Percentiles rank a stretch among this genome's conserved stretches.
Evolutionary conservation across 805 yeast species (phyloP).

Genomic region (Metschnikowia corniflorae): DNA sequence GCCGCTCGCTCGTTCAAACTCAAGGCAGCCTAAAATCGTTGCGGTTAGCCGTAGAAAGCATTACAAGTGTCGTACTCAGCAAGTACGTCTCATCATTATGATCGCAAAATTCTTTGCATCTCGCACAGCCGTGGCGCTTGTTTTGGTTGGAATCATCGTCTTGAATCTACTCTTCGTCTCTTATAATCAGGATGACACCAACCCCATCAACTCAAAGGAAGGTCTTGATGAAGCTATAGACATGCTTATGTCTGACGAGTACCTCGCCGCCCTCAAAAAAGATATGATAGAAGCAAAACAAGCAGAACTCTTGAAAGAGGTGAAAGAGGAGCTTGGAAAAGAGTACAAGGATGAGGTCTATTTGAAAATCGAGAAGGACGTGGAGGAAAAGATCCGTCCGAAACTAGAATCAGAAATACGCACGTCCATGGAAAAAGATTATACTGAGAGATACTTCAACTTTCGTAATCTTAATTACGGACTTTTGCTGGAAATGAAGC

Average conservation of each 20-base stretch:
- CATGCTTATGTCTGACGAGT: conserved; percentile 6
- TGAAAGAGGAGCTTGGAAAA: conserved; percentile 7
- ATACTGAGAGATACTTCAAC: conserved; percentile 2
- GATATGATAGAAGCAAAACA: conserved; percentile 8
- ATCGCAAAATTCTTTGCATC: conserved; percentile 6
- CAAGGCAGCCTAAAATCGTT: too few species aligned
- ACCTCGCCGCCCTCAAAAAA: conserved; percentile 5
- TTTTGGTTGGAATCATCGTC: conserved; percentile 4
- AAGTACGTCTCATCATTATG: too few species aligned
- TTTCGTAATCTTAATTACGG: conserved; percentile 6
- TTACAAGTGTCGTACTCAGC: too few species aligned
- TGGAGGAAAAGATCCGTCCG: background rate
- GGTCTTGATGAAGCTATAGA: conserved; percentile 8
- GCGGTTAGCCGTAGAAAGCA: too few species aligned
- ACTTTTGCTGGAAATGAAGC: conserved; percentile 8
- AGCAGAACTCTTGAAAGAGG: conserved; percentile 4
- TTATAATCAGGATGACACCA: conserved; percentile 1
- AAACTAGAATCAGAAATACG: conserved; percentile 2
- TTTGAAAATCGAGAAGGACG: background rate
- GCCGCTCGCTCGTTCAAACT: too few species aligned
- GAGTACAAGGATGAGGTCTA: background rate
- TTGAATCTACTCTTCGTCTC: conserved; percentile 7
- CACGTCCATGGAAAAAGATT: conserved; percentile 2
- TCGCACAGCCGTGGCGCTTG: conserved; percentile 8
- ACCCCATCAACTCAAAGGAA: conserved; percentile 4